phyloP scores from a whole-genome alignment of 805 yeast genomes.

The Clavispora santaluciae region DNA sequence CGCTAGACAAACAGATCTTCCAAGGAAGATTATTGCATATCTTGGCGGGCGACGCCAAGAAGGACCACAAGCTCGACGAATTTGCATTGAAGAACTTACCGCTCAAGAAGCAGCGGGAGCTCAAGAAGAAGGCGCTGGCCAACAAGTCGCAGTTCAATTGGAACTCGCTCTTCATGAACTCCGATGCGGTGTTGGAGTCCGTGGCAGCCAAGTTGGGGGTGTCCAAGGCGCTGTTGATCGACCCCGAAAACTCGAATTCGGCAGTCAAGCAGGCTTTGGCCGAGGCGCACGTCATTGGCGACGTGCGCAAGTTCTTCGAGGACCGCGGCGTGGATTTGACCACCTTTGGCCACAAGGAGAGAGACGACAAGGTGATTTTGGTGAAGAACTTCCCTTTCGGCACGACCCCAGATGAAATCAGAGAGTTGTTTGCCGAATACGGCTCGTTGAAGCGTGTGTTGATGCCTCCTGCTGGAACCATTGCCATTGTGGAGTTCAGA shows the following conservation, averaged over 20 bases:
- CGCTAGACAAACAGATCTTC: slow-evolving; percentile 80
- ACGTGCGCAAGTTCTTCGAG: slow-evolving; percentile 84
- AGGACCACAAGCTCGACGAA: slow-evolving; percentile 81
- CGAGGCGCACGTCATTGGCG: slow-evolving; percentile 92
- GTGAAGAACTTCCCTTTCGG: slow-evolving; percentile 91
- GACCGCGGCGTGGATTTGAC: slow-evolving; percentile 78
- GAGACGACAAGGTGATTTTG: slow-evolving; percentile 75
- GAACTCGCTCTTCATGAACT: slow-evolving; percentile 89
- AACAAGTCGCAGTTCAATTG: slow-evolving; percentile 84
- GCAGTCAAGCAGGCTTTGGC: slow-evolving; percentile 97
- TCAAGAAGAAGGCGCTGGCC: slow-evolving; percentile 81
- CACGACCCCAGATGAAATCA: slow-evolving; percentile 73
- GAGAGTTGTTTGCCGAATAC: slow-evolving; percentile 72
- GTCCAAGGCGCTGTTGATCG: slow-evolving; percentile 74
- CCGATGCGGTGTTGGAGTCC: slow-evolving; percentile 86
- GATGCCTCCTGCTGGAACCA: slow-evolving; percentile 96
- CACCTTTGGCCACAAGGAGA: slow-evolving; percentile 58
- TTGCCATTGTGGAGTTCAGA: slow-evolving; percentile 87
- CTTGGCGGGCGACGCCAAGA: slow-evolving; percentile 77
- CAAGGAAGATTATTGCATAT: slow-evolving; percentile 93
- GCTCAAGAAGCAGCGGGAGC: slow-evolving; percentile 81
- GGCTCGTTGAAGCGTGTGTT: slow-evolving; percentile 77
- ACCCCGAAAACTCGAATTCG: slow-evolving; percentile 79
- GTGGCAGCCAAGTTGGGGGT: slow-evolving; percentile 84
- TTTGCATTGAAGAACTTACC: slow-evolving; percentile 89